phyloP scores from a whole-genome alignment of 2,329 filamentous ascomycete species.

The Lomentospora prolificans region DNA sequence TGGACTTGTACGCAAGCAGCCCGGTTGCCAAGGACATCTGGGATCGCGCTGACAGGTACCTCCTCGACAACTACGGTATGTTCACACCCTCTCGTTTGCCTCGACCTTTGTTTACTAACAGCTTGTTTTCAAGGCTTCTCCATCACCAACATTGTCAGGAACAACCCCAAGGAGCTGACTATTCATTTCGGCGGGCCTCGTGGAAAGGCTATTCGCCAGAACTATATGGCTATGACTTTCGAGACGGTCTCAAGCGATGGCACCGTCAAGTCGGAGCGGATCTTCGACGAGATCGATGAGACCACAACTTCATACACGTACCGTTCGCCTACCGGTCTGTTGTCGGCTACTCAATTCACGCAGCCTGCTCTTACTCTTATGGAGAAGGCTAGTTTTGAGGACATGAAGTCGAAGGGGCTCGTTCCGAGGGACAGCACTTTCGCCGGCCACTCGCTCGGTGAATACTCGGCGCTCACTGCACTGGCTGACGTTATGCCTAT shows the following conservation, averaged over 20 bases:
- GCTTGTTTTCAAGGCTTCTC: constrained; percentile 57
- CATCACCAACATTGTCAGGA: constrained; percentile 98
- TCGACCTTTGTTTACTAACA: constrained; percentile 5
- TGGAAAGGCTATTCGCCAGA: constrained; percentile 94
- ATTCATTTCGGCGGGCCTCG: constrained; percentile 95
- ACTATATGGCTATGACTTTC: constrained; percentile 99
- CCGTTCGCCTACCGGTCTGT: constrained; percentile 82
- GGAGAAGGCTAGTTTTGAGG: constrained; percentile 99
- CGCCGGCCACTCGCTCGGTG: constrained; percentile 92
- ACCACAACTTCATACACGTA: constrained; percentile 94
- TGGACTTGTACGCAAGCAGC: constrained; percentile 94
- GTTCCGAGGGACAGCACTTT: constrained; percentile 96
- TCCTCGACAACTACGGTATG: constrained; percentile 95
- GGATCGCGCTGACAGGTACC: constrained; percentile 95
- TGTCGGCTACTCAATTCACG: constrained; percentile 97
- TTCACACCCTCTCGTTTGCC: constrained; percentile 6
- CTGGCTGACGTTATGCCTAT: constrained; percentile 99
- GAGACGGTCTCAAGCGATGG: constrained; percentile 93
- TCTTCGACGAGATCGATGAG: constrained; percentile 97
- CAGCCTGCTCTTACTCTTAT: constrained; percentile 95
- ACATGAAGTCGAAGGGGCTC: constrained; percentile 95
- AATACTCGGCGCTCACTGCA: constrained; percentile 94
- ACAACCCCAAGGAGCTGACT: constrained; percentile 98
- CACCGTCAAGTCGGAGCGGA: constrained; percentile 93
- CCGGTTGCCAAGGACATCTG: constrained; percentile 92